Base-by-base conservation (phyloP, 495 filamentous ascomycete species). In the Platismatia glauca region DNA sequence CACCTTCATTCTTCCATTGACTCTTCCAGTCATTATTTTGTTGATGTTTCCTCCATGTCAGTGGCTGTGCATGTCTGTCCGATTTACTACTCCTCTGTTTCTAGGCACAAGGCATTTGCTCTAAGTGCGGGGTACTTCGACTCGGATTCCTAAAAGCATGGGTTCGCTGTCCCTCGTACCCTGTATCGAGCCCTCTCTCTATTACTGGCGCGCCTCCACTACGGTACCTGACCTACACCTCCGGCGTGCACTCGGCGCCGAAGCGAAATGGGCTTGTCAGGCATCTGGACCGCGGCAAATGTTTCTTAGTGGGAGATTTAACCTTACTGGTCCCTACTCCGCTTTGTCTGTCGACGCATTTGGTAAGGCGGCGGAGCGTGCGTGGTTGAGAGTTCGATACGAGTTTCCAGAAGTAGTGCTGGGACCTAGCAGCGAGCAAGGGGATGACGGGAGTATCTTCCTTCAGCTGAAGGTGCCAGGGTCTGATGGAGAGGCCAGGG, bases 301-400 rank as follows among this genome's bases (percentile, higher is more conserved):
- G 27, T 62, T 62, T 37, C 38, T 62, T 3, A 62, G 52, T 24
- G 60, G 60, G 7, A 35, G 13, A 3, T 29, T 31, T 33, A 12
- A 24, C 27, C 48, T 52, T 5, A 52, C 16, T 8, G 4, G 24
- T 12, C 29, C 15, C 16, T 53, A 34, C 29, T 53, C 50, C 5
- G 6, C 7, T 33, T 11, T 18, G 7, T 12, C 6, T 15, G 15
- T 53, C 2, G 29, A 29, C 0, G 15, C n/a, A 24, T 62, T 62
- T 22, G 8, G 15, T 9, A 43, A 9, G 29, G 52, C 50, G 8
- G 60, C 24, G 13, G 27, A 9, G 22, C 13, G 33, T 12, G 37
- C 60, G 2, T 44, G 60, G 60, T 15, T 62, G 37, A 62, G 38
- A 31, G 15, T 62, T 22, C 53, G 52, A 34, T 62, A 15, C 29